Conservation (phyloP, 345 rosid genomes). For the Eucalyptus erythrocorys region DNA sequence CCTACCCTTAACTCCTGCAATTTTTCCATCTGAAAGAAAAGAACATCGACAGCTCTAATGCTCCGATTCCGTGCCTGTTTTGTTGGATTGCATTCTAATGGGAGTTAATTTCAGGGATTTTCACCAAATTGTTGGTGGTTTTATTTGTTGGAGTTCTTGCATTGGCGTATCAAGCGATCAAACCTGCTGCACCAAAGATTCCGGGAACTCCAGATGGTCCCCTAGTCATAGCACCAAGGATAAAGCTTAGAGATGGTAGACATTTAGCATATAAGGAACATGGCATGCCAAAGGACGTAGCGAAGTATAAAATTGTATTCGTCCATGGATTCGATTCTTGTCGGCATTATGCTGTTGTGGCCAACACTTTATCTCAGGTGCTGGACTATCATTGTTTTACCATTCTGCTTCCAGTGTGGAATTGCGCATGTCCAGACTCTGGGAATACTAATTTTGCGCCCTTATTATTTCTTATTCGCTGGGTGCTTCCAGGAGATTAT, state of each 20-base stretch:
- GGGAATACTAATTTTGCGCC: not conserved
- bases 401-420: not conserved
- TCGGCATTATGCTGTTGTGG: constrained; percentile 15
- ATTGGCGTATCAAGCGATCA: constrained; percentile 31
- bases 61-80: not conserved
- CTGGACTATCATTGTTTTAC: not conserved
- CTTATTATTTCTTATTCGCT: not conserved
- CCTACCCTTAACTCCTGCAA: not conserved
- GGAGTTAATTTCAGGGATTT: constrained; percentile 14
- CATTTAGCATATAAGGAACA: constrained; percentile 42
- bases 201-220: constrained; percentile 41
- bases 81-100: not conserved
- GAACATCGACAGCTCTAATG: not conserved
- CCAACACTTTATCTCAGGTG: not conserved
- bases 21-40: not conserved
- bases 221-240: constrained; percentile 36
- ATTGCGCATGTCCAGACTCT: not conserved
- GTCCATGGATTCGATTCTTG: constrained; percentile 42
- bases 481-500: constrained; percentile 23
- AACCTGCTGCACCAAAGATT: constrained; percentile 33
- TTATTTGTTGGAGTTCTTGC: constrained; percentile 22
- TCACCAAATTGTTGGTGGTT: constrained; percentile 12
- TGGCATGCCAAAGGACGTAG: constrained; percentile 32
- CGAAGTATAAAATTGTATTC: constrained; percentile 27
- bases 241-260: constrained; percentile 52